Conservation (phyloP, 2,329 filamentous ascomycete genomes). For the Diaporthe longicolla region DNA sequence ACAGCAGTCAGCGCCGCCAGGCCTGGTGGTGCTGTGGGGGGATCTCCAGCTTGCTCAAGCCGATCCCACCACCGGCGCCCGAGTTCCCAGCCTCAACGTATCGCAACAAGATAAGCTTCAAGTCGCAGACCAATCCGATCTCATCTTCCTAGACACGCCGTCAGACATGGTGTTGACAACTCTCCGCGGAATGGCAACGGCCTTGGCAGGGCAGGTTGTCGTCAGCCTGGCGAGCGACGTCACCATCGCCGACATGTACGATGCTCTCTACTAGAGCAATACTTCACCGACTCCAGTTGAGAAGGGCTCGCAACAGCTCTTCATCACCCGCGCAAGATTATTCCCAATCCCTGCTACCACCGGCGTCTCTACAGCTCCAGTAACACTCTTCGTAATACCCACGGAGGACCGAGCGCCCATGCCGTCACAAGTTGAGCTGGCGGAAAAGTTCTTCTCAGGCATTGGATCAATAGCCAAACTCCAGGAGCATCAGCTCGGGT, state of each 20-base stretch:
- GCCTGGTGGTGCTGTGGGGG: not conserved
- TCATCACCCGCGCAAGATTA: not conserved
- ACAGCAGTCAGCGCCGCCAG: not conserved
- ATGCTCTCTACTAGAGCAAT: fast-evolving
- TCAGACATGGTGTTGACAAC: too few species aligned
- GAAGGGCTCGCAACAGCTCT: not conserved
- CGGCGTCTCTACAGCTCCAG: too few species aligned
- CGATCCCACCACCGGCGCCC: too few species aligned
- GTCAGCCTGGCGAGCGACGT: not conserved
- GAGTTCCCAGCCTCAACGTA: not conserved
- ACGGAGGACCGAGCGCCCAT: too few species aligned
- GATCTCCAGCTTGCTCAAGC: not conserved
- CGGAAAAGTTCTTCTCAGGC: too few species aligned
- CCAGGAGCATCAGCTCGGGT: too few species aligned
- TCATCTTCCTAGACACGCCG: not conserved
- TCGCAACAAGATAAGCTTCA: not conserved
- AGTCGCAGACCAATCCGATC: not conserved
- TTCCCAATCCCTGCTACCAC: too few species aligned
- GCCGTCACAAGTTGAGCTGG: too few species aligned
- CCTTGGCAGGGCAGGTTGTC: not conserved
- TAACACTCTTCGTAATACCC: too few species aligned
- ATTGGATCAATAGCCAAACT: too few species aligned
- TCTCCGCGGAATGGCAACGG: not conserved
- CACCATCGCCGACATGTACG: not conserved
- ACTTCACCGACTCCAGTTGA: too few species aligned